These are phyloP conservation scores for Calonectria pauciramosa DNA, from an alignment of 2,329 filamentous ascomycete genomes.

Conservation along the genomic window DNA sequence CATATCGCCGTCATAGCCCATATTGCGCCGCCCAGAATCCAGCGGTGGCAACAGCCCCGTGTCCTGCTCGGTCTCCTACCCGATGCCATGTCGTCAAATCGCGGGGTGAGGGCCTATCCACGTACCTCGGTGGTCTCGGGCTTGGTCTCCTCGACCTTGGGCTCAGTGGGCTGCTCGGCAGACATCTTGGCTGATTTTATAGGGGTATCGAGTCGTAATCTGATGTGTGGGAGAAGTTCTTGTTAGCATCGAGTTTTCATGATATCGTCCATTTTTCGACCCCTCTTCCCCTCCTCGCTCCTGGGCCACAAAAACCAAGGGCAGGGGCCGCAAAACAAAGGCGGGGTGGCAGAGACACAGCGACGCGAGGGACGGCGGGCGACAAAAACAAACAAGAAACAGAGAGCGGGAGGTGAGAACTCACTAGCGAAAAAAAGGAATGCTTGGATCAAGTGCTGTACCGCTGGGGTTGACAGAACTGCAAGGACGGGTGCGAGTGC, in stretches of 20 bases:
- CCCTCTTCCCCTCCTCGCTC: constrained; percentile 18
- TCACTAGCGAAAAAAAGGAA: constrained; percentile 35
- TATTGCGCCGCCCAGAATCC: not conserved
- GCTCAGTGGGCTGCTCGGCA: constrained; percentile 64
- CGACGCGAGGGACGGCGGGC: not conserved
- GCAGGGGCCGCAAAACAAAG: constrained; percentile 15
- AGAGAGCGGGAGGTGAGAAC: constrained; percentile 12
- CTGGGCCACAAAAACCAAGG: constrained; percentile 14
- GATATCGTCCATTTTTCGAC: constrained; percentile 15
- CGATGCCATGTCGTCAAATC: constrained; percentile 21
- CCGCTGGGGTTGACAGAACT: constrained; percentile 18
- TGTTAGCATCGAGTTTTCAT: constrained; percentile 19
- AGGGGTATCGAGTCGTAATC: constrained; percentile 20
- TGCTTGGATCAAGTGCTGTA: constrained; percentile 25
- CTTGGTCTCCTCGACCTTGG: constrained; percentile 63
- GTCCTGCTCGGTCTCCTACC: not conserved
- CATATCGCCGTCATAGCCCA: not conserved
- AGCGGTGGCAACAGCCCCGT: not conserved
- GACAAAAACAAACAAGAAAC: not conserved
- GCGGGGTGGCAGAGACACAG: not conserved
- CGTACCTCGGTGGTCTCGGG: constrained; percentile 48
- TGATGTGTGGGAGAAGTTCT: not conserved
- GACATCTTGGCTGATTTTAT: constrained; percentile 57
- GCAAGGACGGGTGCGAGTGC: constrained; percentile 11
- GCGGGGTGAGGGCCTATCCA: constrained; percentile 8